phyloP scores from a whole-genome alignment of 2,329 filamentous ascomycete species.

The Sclerotinia glacialis region DNA sequence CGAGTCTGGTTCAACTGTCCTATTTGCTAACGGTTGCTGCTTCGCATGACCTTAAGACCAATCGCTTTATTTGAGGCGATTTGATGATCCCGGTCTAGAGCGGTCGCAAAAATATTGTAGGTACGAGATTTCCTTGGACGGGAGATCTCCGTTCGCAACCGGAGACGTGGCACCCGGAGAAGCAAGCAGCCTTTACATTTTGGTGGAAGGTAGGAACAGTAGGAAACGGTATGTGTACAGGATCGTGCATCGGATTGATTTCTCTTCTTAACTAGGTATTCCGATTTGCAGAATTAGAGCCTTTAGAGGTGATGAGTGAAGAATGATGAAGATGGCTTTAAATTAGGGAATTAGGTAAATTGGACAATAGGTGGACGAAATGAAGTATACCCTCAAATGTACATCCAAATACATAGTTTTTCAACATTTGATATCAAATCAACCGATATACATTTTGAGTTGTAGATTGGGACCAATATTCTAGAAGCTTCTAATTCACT shows the following conservation, averaged over 20 bases:
- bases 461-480: background rate
- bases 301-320: slow-evolving; percentile 2
- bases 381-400: no score
- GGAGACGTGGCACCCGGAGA: slow-evolving; percentile 21
- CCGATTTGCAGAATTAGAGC: background rate
- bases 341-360: background rate
- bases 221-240: background rate
- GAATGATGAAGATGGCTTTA: background rate
- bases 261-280: background rate
- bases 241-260: slow-evolving; percentile 5
- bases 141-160: slow-evolving; percentile 15
- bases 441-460: background rate
- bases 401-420: background rate
- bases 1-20: background rate
- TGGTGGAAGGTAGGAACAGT: slow-evolving; percentile 4
- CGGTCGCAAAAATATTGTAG: slow-evolving; percentile 7
- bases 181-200: background rate
- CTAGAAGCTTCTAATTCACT: background rate
- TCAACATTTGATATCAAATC: background rate
- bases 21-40: slow-evolving; percentile 2
- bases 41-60: background rate
- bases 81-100: slow-evolving; percentile 13
- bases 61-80: slow-evolving; percentile 15
- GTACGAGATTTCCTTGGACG: slow-evolving; percentile 14
- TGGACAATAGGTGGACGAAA: background rate